Evolutionary conservation across 345 rosid genomes (phyloP).

Genomic region (Eucalyptus caleyi): DNA sequence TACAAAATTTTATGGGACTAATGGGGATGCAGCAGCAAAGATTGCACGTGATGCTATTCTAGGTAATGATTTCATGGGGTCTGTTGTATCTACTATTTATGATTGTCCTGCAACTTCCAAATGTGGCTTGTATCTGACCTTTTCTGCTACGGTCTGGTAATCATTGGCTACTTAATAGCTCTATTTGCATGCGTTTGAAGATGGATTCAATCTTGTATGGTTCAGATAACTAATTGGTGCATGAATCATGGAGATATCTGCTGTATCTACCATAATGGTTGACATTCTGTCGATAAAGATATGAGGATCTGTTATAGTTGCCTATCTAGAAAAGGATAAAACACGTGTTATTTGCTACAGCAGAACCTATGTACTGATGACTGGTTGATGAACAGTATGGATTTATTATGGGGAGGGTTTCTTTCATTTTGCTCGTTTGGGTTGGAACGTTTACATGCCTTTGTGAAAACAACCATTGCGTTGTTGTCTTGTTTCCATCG

Average conservation of each 20-base stretch:
- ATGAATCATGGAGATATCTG: background rate
- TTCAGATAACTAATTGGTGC: background rate
- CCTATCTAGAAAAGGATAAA: background rate
- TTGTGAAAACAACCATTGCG: background rate
- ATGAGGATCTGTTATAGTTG: background rate
- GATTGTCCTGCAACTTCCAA: background rate
- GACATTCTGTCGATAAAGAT: background rate
- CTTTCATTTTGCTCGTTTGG: background rate
- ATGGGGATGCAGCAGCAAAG: slow-evolving; percentile 70
- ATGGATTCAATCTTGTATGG: background rate
- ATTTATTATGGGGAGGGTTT: background rate
- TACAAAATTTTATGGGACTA: slow-evolving; percentile 64
- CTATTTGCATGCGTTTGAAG: background rate
- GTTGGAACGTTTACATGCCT: background rate
- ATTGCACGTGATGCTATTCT: slow-evolving; percentile 79
- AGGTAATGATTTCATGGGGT: slow-evolving; percentile 15
- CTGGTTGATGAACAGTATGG: background rate
- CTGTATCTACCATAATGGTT: background rate
- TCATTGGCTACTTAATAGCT: background rate
- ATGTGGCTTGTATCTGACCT: background rate
- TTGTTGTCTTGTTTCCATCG: background rate
- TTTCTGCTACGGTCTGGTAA: background rate
- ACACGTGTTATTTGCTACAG: background rate
- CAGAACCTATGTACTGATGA: background rate
- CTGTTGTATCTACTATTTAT: background rate